Evolutionary conservation across 345 rosid genomes (phyloP).

Genomic region (Populus deltoides): DNA sequence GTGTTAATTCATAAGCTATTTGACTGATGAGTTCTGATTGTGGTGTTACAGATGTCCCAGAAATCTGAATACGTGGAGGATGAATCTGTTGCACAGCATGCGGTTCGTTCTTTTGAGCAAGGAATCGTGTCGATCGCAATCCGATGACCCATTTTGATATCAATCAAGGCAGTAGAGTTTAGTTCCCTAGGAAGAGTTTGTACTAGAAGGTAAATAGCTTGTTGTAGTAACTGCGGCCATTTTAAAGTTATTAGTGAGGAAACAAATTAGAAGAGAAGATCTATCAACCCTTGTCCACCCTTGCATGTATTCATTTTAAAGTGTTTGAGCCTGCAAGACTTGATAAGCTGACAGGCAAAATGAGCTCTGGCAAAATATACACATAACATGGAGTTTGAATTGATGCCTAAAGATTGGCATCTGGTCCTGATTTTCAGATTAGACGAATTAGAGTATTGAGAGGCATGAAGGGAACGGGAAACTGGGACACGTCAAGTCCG

Average conservation of each 20-base stretch:
- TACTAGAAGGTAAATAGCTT: neutral
- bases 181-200: neutral
- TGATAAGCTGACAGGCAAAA: neutral
- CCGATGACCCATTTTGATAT: neutral
- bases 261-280: neutral
- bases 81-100: neutral
- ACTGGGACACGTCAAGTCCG: neutral
- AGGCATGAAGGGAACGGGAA: neutral
- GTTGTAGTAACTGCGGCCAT: neutral
- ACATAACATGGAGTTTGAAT: neutral
- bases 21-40: neutral
- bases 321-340: neutral
- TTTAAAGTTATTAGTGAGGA: neutral
- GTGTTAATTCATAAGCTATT: neutral
- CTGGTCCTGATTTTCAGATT: neutral
- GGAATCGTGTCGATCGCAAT: neutral
- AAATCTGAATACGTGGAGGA: neutral
- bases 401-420: neutral
- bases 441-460: neutral
- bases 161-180: neutral
- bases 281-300: neutral
- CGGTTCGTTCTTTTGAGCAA: neutral
- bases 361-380: neutral
- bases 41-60: neutral
- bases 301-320: neutral